phyloP scores from a whole-genome alignment of 2,329 filamentous ascomycete species.

The Pseudocercospora cruenta region DNA sequence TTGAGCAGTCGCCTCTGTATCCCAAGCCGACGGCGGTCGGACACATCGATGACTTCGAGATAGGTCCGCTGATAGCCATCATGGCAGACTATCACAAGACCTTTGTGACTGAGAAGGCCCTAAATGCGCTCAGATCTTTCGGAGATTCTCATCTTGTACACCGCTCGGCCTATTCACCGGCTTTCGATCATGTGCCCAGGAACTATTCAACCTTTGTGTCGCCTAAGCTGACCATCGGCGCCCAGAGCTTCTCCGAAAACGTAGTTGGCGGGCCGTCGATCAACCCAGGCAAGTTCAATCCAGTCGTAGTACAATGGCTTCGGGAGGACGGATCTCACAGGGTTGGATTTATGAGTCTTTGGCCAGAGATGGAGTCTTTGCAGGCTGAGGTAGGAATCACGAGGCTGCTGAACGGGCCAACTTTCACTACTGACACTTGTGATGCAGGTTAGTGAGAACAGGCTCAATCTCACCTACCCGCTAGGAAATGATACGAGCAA shows the following conservation, averaged over 20 bases:
- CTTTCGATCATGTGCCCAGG: constrained; percentile 59
- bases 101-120: constrained; percentile 48
- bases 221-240: constrained; percentile 62
- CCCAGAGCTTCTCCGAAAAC: constrained; percentile 60
- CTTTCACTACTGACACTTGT: neutral
- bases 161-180: constrained; percentile 60
- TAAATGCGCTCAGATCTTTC: constrained; percentile 52
- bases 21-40: constrained; percentile 57
- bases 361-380: constrained; percentile 33
- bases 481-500: constrained; percentile 45
- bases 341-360: constrained; percentile 28
- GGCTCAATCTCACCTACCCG: constrained; percentile 59
- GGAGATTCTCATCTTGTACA: constrained; percentile 50
- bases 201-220: constrained; percentile 65
- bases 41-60: constrained; percentile 63
- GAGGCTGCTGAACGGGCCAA: neutral
- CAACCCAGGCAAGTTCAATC: constrained; percentile 60
- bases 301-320: constrained; percentile 63
- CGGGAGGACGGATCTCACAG: constrained; percentile 26
- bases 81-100: constrained; percentile 55
- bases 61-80: constrained; percentile 60
- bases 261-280: constrained; percentile 59
- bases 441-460: constrained; percentile 12
- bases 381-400: constrained; percentile 8
- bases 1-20: constrained; percentile 44